Base-by-base conservation (phyloP, 2,329 filamentous ascomycete species). In the Fusarium sp. region DNA sequence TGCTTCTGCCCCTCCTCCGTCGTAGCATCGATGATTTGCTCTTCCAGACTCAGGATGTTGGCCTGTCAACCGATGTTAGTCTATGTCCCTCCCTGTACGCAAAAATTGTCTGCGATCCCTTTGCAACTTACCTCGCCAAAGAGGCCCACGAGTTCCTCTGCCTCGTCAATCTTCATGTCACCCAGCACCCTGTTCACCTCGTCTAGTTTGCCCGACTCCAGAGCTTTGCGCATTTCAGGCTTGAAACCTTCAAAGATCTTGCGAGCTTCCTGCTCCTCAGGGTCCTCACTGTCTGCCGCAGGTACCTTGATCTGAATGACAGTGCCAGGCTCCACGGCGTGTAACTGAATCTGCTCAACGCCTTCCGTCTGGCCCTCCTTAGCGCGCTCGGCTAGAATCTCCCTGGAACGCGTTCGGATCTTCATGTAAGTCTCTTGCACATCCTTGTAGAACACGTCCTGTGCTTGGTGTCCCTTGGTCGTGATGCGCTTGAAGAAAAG, bases 401-500 rank as follows among this genome's bases (percentile, higher is more conserved):
- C 93, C 8, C 87, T 85, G 2, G 92, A 90, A 47, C 96, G 89
- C 26, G 85, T 90, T 75, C 89, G 90, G 79, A 99, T 98, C 55
- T 91, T 89, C 74, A 85, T 85, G 80, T 97, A 98, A 5, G 94
- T 98, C 39, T 91, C 90, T 75, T 94, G 91, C 44, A 99, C 94
- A 78, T 99, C 96, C 79, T 97, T 95, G 78, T 88, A 89, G 84
- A 99, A 99, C 44, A 98, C 87, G 44, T 93, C 94, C 75, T 92
- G 91, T 8, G 96, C 97, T 81, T 97, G 92, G 80, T 99, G 95
- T 33, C 91, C 93, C 73, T 89, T 89, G 5, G 92, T 97, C 22
- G 92, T 96, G 79, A 99, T 94, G 60, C 95, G 92, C 82, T 96
- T 97, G 87, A 99, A 99, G 85, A 99, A 99, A 31, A 98, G 82